Evolutionary conservation across 1,284 basidiomycete genomes (phyloP), one percentile per base, ranked within the genome.

Genomic region (Heterobasidion parviporum): DNA sequence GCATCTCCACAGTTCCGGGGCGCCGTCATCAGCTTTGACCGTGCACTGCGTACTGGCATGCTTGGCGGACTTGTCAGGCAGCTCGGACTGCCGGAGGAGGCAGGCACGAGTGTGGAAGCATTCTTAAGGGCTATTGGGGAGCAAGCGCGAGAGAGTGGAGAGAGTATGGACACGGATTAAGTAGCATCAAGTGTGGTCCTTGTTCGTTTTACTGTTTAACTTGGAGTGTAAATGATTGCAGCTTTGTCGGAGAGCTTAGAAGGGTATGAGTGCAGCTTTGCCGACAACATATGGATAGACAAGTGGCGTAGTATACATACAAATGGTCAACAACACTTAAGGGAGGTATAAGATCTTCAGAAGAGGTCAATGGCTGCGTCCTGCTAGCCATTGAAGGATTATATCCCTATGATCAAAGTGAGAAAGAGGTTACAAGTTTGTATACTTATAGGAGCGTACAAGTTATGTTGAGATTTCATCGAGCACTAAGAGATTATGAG

Each of bases 401-500:
- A 89, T 88, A 62, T 88, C 86, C 55, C 85, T 88, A 61, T 14
- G 56, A 33, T 6, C 18, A n/a, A 32, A 4, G 46, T 60, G 8
- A 54, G 44, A 38, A 15, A 38, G 32, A 48, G 33, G 38, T 15
- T 35, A 47, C 53, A 56, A 15, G 47, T 50, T 20, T 43, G 10
- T 46, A 53, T 20, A 18, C 47, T 20, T 15, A 20, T 12, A 52
- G 41, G 32, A 41, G 67, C 86, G 56, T 64, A 89, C 86, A 98
- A 75, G 67, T 97, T 97, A 68, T 95, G 90, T 70, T 93, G 91
- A 62, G 86, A 94, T 72, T 95, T 95, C 87, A 95, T 94, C 15
- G 92, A 94, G 68, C 89, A 91, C 89, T 92, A 56, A 50, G 56
- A 56, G 36, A 57, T 46, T 62, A 48, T 60, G 54, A 58, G 65